A percentile compares a stretch with the other conserved stretches of the same genome.
Conservation (phyloP, 352 stramenopile species). For the Thraustochytrium striatum region DNA sequence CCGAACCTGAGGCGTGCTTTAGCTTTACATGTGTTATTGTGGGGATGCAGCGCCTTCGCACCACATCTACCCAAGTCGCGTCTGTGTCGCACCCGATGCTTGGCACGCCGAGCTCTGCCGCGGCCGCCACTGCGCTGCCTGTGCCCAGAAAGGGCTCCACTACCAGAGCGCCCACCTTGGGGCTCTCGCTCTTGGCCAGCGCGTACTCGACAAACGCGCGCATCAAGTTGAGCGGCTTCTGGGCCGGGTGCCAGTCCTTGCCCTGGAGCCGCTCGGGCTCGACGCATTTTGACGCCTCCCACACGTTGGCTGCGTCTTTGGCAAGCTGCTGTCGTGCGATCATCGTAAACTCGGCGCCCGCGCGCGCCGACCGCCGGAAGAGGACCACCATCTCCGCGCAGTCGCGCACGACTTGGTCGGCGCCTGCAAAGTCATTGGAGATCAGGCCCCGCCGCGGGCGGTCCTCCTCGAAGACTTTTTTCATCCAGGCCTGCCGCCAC, state of each 20-base stretch:
- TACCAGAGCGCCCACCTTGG: background rate
- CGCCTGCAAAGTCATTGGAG: background rate
- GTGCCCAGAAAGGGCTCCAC: constrained; percentile 39
- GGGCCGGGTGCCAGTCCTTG: constrained; percentile 8
- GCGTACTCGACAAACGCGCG: background rate
- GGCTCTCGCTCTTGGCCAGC: background rate
- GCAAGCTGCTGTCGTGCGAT: background rate
- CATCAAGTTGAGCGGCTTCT: constrained; percentile 27
- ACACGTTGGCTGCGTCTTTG: constrained; percentile 25
- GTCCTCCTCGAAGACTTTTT: background rate
- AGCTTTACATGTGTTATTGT: no score
- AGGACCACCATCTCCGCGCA: constrained; percentile 20
- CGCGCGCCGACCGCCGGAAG: background rate
- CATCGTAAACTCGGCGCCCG: background rate
- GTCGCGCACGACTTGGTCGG: constrained; percentile 25
- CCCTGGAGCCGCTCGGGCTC: background rate
- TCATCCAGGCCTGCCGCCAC: background rate
- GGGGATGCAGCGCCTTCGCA: background rate
- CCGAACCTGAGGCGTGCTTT: no score
- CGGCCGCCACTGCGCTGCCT: background rate
- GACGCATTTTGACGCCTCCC: background rate
- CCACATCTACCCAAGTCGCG: background rate
- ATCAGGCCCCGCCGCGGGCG: no score
- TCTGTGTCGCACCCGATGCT: constrained; percentile 9
- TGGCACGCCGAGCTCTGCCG: background rate